Evolutionary conservation across 164 flowering plant genomes (phyloP).

Genomic region (Vitis vinifera): ASM3070453v1 NC_081812.1:1317501-1318000

Average conservation of each 20-base stretch:
- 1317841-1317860: background rate
- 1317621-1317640: slow-evolving; percentile 62
- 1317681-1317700: slow-evolving; percentile 53
- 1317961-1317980: slow-evolving; percentile 31
- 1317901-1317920: background rate
- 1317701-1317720: background rate
- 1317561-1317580: slow-evolving; percentile 95
- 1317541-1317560: slow-evolving; percentile 85
- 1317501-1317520: slow-evolving; percentile 21
- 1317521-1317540: slow-evolving; percentile 20
- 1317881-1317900: background rate
- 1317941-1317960: slow-evolving; percentile 43
- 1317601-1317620: slow-evolving; percentile 88
- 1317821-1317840: too few relatives aligned
- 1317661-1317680: slow-evolving; percentile 96
- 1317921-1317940: slow-evolving; percentile 31
- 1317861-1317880: background rate
- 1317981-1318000: slow-evolving; percentile 58
- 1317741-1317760: too few relatives aligned
- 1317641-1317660: slow-evolving; percentile 72
- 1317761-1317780: too few relatives aligned
- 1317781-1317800: too few relatives aligned
- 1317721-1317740: too few relatives aligned
- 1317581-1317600: slow-evolving; percentile 78
- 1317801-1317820: too few relatives aligned